A percentile compares a stretch with the other conserved stretches of the same genome.
Evolutionary conservation across 352 stramenopile genomes (phyloP).

Genomic region (Pythium scleroteichum): DNA sequence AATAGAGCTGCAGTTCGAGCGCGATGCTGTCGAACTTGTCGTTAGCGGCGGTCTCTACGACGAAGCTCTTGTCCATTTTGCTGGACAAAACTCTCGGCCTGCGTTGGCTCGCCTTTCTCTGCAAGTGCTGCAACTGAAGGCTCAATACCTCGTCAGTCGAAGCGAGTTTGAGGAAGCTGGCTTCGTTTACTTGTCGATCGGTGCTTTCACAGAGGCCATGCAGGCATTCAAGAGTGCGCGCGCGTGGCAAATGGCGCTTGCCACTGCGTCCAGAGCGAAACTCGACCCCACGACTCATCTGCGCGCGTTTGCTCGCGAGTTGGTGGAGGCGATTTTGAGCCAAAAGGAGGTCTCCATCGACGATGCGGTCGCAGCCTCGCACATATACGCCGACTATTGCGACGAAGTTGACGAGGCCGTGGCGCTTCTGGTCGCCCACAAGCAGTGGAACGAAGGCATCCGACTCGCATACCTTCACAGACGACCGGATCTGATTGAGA

Average conservation of each 20-base stretch:
- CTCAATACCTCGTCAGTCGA: conserved; percentile 36
- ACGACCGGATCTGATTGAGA: conserved; percentile 64
- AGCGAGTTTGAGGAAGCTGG: conserved; percentile 53
- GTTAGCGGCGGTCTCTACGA: conserved; percentile 50
- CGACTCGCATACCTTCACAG: conserved; percentile 59
- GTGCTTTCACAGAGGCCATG: conserved; percentile 41
- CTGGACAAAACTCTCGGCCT: conserved; percentile 14
- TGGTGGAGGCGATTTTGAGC: conserved; percentile 55
- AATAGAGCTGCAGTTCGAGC: conserved; percentile 25
- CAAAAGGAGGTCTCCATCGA: conserved; percentile 34
- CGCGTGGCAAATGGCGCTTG: conserved; percentile 66
- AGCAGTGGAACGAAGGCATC: conserved; percentile 60
- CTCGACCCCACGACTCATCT: conserved; percentile 30
- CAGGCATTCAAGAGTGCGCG: conserved; percentile 55
- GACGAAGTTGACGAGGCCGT: conserved; percentile 72
- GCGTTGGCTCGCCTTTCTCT: conserved; percentile 29
- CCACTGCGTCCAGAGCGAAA: conserved; percentile 35
- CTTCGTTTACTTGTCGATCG: conserved; percentile 61
- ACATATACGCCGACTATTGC: conserved; percentile 78
- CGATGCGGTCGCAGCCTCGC: conserved; percentile 39
- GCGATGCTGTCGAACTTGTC: conserved; percentile 45
- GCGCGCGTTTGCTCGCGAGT: conserved; percentile 43
- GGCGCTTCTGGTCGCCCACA: conserved; percentile 55
- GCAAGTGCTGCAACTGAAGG: conserved; percentile 54
- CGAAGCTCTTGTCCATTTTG: conserved; percentile 47